Evolutionary conservation across 1,139 yeast genomes (phyloP).

Genomic region (Kodamaea alishanica): DNA sequence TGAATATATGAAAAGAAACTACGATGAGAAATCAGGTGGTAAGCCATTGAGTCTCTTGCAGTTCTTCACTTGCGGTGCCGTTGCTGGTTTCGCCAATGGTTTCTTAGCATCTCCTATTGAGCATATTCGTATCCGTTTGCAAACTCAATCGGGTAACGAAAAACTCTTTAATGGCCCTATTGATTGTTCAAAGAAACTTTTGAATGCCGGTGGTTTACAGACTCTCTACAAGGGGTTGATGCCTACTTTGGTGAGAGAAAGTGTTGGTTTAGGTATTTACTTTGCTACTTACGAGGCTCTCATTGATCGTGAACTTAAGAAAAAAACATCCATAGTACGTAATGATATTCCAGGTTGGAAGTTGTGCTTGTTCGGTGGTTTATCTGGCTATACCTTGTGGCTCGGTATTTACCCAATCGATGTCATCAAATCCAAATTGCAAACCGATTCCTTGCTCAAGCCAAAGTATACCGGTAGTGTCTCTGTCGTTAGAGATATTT

Average conservation of each 20-base stretch:
- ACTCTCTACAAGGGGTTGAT: slow-evolving; percentile 74
- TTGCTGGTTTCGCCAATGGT: slow-evolving; percentile 87
- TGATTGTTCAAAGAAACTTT: slow-evolving; percentile 66
- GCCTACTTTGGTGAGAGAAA: slow-evolving; percentile 81
- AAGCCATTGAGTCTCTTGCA: slow-evolving; percentile 48
- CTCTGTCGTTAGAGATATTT: slow-evolving; percentile 54
- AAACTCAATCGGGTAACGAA: slow-evolving; percentile 63
- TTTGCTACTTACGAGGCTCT: slow-evolving; percentile 87
- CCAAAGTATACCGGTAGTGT: slow-evolving; percentile 50
- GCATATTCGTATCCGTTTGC: slow-evolving; percentile 86
- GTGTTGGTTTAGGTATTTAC: slow-evolving; percentile 84
- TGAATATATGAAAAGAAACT: slow-evolving; percentile 85
- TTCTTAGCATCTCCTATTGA: slow-evolving; percentile 89
- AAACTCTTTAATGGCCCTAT: slow-evolving; percentile 67
- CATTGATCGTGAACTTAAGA: slow-evolving; percentile 56
- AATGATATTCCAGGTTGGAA: slow-evolving; percentile 80
- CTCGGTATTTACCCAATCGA: slow-evolving; percentile 76
- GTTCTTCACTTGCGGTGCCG: slow-evolving; percentile 76
- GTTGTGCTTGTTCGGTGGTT: slow-evolving; percentile 76
- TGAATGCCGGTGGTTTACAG: slow-evolving; percentile 47
- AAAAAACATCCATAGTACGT: slow-evolving; percentile 40
- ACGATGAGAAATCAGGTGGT: slow-evolving; percentile 41
- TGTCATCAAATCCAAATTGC: slow-evolving; percentile 79
- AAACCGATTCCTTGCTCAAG: slow-evolving; percentile 63
- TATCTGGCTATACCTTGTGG: slow-evolving; percentile 88